Evolutionary conservation across 306 rosid species (phyloP).

Genomic region (Trifolium fragiferum): DNA sequence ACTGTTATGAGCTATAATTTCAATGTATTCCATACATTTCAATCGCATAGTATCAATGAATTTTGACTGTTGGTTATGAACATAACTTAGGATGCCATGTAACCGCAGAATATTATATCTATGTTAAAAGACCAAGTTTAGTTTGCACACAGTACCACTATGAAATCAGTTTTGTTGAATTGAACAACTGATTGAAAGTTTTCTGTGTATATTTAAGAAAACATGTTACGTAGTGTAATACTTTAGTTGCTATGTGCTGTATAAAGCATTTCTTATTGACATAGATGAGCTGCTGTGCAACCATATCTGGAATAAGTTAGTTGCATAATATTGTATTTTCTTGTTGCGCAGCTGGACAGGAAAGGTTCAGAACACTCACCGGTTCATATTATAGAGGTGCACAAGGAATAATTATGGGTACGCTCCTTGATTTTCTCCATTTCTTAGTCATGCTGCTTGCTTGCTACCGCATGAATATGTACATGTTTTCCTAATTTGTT

Average conservation of each 20-base stretch:
- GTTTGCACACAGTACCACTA: not conserved
- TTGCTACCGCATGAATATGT: not conserved
- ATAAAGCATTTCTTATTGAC: not conserved
- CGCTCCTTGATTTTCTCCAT: constrained; percentile 31
- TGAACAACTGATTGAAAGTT: not conserved
- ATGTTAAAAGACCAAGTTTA: not conserved
- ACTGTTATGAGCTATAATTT: not conserved
- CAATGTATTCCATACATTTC: not conserved
- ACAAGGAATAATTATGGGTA: constrained; percentile 90
- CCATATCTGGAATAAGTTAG: constrained; percentile 26
- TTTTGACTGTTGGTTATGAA: constrained; percentile 5
- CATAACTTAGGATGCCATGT: constrained; percentile 15
- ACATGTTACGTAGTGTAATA: not conserved
- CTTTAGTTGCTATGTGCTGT: not conserved
- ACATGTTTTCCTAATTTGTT: not conserved
- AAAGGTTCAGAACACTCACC: constrained; percentile 84
- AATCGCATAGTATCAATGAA: not conserved
- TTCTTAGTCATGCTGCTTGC: not conserved
- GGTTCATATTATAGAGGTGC: constrained; percentile 94
- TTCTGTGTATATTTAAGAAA: not conserved
- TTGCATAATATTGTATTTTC: constrained; percentile 20
- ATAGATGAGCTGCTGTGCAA: constrained; percentile 7
- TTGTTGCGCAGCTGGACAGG: constrained; percentile 77
- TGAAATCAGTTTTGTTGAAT: not conserved
- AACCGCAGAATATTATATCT: not conserved